Base-by-base conservation (phyloP, 495 filamentous ascomycete species). In the Trichoderma virens region DNA sequence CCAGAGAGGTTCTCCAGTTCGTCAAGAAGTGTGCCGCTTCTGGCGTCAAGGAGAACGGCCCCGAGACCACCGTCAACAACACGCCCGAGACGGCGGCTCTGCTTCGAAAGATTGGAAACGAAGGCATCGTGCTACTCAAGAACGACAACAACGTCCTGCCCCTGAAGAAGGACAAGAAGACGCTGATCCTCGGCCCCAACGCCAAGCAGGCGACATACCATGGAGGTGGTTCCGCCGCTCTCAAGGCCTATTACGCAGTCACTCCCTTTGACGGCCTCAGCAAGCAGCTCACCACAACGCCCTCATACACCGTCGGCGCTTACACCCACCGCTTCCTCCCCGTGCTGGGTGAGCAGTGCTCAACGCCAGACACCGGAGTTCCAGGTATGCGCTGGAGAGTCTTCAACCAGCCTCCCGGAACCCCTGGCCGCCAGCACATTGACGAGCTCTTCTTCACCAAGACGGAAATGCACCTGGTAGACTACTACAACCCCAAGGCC, bases 71-170 rank as follows among this genome's bases (percentile, higher is more conserved):
- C 5, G 70, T 67, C 0, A 69, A 54, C 14, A 70, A 81, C 66
- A 80, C 75, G 1, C 73, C 75, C 7, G 75, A 80, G 68, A 80
- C 77, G 20, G 76, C 75, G 1, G 73, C 70, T 23, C 60, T 82
- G n/a, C 77, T 91, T 30, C 81, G 90, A 28, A 78, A 81, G 38
- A 81, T 88, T 47, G 89, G 86, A 13, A 80, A 83, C 1, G 88
- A 91, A 64, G 83, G 84, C 38, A 85, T 89, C 27, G 89, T 91
- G 8, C 79, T 92, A 11, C 76, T 92, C 63, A 90, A 91, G 74
- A 92, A 93, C 54, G 82, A 90, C 11, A 77, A 78, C n/a, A 76
- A 78, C 47, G 73, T 86, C 23, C 75, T 93, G 6, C 90, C 90
- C 2, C 73, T 93, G 18, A 83, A 82, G 60, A 85, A 83, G 66